Base-by-base conservation (phyloP, 1,139 yeast species). In the Kodamaea fungicola region DNA sequence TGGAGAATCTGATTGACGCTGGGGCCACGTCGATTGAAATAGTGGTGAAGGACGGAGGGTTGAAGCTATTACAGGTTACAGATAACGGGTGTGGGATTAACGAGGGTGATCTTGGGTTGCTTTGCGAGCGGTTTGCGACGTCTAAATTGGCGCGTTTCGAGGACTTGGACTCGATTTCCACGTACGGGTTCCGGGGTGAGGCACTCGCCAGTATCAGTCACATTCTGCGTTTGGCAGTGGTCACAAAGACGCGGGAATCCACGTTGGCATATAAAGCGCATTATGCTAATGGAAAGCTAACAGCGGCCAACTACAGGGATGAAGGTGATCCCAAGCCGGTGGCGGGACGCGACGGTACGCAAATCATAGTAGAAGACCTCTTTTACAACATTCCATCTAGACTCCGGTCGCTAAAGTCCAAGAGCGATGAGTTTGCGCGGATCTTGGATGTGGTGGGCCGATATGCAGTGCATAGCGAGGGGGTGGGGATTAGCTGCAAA, bases 321-420 rank as follows among this genome's bases (percentile, higher is more conserved):
- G 49, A 51, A 4, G 45, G 39, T 6, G 77, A 72, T 0, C 87
- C 94, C 0, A 75, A 75, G 45, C 89, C 96, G 0, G 71, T 78
- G 1, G 98, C 98, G 0, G 97, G 97, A 0, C 82, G 77, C 43
- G 74, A 72, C 32, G 99, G 99, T 0, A 92, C 98, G 0, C 89
- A 83, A 43, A 76, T 94, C 29, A 62, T 75, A 0, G 95, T 89
- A 5, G 97, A 89, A 54, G 96, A 92, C 55, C 65, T 94, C 42
- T 94, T 94, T 54, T 94, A 83, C 61, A 94, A 92, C 53, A 77
- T 84, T 22, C 95, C 96, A 0, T 77, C 95, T 0, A 71, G 98
- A 38, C 59, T 83, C 28, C 68, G 83, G 35, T 76, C 95, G 0
- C 62, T 90, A 38, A 71, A 73, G 42, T 74, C 86, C 0, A 71